phyloP scores from a whole-genome alignment of 2,329 filamentous ascomycete genomes.

The Aspergillus sp. region DNA sequence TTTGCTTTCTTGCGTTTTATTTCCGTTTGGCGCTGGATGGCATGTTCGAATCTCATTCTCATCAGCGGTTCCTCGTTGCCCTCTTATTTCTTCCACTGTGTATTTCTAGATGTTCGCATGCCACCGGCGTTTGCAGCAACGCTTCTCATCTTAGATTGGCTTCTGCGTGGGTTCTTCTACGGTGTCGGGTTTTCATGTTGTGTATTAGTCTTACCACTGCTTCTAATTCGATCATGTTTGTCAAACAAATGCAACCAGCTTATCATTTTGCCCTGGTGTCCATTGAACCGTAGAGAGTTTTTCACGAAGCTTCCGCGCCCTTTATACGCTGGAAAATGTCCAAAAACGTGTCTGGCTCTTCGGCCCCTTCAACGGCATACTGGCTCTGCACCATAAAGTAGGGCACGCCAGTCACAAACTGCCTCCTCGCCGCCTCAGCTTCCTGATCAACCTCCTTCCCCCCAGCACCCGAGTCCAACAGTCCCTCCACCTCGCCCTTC shows the following conservation, averaged over 20 bases:
- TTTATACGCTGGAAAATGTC: constrained; percentile 64
- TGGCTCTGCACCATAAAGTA: constrained; percentile 71
- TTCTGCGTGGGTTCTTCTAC: neutral
- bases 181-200: neutral
- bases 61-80: neutral
- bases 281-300: neutral
- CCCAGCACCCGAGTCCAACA: constrained; percentile 57
- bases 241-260: neutral
- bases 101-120: constrained; percentile 20
- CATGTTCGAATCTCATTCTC: neutral
- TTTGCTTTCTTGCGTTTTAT: constrained; percentile 2
- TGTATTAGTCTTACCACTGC: neutral
- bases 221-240: neutral
- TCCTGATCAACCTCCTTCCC: constrained; percentile 59
- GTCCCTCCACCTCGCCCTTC: constrained; percentile 52
- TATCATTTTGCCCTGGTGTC: neutral
- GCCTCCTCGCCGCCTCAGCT: constrained; percentile 52
- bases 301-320: constrained; percentile 26
- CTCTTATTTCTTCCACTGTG: neutral
- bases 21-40: neutral
- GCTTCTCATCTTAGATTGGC: constrained; percentile 4
- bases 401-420: constrained; percentile 67
- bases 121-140: constrained; percentile 10
- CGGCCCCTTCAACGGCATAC: constrained; percentile 69
- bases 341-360: constrained; percentile 68